Evolutionary conservation across 306 rosid genomes (phyloP).

Genomic region (Castanea crenata): DNA sequence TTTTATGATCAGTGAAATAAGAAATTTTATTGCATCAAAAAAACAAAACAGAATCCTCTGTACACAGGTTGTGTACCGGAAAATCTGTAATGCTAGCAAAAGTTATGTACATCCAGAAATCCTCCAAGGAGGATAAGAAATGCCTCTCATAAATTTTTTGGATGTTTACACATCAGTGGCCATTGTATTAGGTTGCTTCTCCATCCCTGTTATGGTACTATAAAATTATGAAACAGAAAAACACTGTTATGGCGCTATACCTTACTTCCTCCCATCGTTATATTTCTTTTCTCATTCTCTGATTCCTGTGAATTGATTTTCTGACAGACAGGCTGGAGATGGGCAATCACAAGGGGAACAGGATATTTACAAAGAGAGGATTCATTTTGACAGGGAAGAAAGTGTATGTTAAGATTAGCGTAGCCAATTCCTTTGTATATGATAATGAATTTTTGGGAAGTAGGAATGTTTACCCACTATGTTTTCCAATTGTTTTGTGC

Average conservation of each 20-base stretch:
- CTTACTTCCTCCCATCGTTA: constrained; percentile 20
- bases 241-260: constrained; percentile 13
- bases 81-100: too few species aligned
- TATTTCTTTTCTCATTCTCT: constrained; percentile 22
- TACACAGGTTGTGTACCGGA: too few species aligned
- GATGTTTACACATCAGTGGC: constrained; percentile 1
- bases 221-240: not conserved
- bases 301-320: constrained; percentile 35
- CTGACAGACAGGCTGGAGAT: constrained; percentile 55
- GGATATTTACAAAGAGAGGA: constrained; percentile 37
- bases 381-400: constrained; percentile 37
- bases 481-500: constrained; percentile 25
- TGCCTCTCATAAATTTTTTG: not conserved
- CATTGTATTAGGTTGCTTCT: constrained; percentile 3
- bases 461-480: not conserved
- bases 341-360: constrained; percentile 35
- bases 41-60: too few species aligned
- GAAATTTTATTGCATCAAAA: too few species aligned
- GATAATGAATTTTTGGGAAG: constrained; percentile 12
- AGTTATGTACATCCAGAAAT: too few species aligned
- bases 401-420: constrained; percentile 42
- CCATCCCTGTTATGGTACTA: constrained; percentile 4
- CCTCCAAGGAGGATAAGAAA: not conserved
- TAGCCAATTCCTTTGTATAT: constrained; percentile 13
- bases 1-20: too few species aligned